These are phyloP conservation scores for Conticribra guillardii DNA, from an alignment of 108 stramenopile species.

Conservation along the genomic window DNA sequence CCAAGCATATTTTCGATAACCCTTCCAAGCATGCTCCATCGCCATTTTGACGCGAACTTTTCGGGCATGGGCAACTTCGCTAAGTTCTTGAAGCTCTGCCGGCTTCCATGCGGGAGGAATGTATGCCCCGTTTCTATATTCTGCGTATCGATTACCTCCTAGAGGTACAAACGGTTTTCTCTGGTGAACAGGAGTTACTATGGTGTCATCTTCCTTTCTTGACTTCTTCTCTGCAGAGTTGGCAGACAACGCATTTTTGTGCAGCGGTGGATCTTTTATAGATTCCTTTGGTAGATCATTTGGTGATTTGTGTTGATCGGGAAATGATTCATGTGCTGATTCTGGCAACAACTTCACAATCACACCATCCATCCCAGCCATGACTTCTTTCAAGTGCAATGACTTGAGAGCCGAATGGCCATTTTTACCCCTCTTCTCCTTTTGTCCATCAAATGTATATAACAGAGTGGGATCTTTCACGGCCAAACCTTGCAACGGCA, in stretches of 20 bases:
- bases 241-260: neutral
- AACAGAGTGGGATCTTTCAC: conserved; percentile 37
- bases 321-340: neutral
- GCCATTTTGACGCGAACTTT: conserved; percentile 26
- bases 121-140: conserved; percentile 54
- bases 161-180: conserved; percentile 38
- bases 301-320: neutral
- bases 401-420: conserved; percentile 8
- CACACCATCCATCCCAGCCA: conserved; percentile 19
- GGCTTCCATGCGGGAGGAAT: conserved; percentile 29
- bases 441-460: conserved; percentile 44
- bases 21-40: conserved; percentile 48
- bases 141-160: conserved; percentile 65
- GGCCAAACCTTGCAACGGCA: conserved; percentile 29
- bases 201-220: neutral
- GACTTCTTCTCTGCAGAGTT: no score
- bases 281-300: neutral
- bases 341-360: conserved; percentile 9
- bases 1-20: conserved; percentile 46
- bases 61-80: conserved; percentile 34
- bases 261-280: neutral
- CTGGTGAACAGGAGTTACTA: neutral
- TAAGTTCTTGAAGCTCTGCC: conserved; percentile 30
- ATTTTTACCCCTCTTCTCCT: neutral
- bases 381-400: conserved; percentile 14